Evolutionary conservation across 2,329 filamentous ascomycete genomes (phyloP), one percentile per base, ranked within the genome.

Genomic region (Xylariaceae sp.): DNA sequence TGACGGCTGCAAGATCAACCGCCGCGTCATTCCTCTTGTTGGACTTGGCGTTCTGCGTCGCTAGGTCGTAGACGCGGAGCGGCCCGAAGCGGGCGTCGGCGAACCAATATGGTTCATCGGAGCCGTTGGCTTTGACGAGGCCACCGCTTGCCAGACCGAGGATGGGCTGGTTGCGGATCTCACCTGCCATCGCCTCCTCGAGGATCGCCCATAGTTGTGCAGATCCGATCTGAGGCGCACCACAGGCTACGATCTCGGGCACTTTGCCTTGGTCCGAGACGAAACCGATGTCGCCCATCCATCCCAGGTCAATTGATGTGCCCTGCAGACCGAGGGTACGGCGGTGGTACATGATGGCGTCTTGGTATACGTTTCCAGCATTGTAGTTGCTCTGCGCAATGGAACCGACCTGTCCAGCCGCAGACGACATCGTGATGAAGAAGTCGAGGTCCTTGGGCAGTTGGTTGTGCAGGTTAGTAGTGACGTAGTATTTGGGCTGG

Each of bases 301-400:
- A 64, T 39, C 64, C 65, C 26, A 66, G 60, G 45, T 66, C 57
- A 53, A 67, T 62, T 34, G 61, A 63, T 1, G 63, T 66, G 48
- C 57, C 65, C 29, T 57, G 47, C 5, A 67, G 56, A n/a, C 65
- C 65, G 29, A 60, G 62, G 30, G 60, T 53, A 12, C 63, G 60
- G 26, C 65, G 64, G 54, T 67, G 60, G 48, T 63, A 53, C 52
- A 63, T 63, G 32, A 67, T 58, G 29, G 63, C 62, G 26, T 67
- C 64, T 50, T 67, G 64, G 58, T 65, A 67, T 11, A 64, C 65
- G 49, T 67, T 67, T 31, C 65, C 65, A 30, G 65, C 58, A 51
- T 67, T 67, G 59, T 68, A 67, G 37, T 67, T 65, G 39, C 62
- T 64, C 56, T 68, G 65, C n/a, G 64, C 66, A 39, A 65, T 64